Evolutionary conservation across 1,139 yeast species (phyloP), one percentile per base, ranked within the genome.

Genomic region (Geotrichum fermentans): DNA sequence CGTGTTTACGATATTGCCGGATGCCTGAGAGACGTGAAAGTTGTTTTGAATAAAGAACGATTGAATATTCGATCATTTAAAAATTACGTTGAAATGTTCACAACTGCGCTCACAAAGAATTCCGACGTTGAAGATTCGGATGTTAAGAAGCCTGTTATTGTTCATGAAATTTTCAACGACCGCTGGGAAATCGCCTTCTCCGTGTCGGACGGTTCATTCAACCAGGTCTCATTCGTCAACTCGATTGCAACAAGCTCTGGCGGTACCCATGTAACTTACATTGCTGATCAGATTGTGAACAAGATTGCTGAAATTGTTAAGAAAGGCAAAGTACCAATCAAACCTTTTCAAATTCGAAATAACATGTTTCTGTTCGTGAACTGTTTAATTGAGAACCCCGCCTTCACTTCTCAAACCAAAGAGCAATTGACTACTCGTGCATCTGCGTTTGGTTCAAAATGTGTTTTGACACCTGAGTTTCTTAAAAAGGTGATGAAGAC

Each of bases 141-240:
- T 18, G 58, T 62, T 7, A 61, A 60, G 16, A 73, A 78, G 41
- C 83, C 84, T 8, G 78, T 92, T 0, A 76, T 92, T 49, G 83
- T 92, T 21, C 88, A 89, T 63, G 95, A 88, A 65, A 78, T 80
- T 32, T 69, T 89, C 45, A 79, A 76, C 56, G 83, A 80, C 50
- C 77, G 97, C 56, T 94, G 98, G 98, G 99, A 94, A 67, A 69
- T 92, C 53, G 98, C 96, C 0, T 90, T 94, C 71, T 92, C 96
- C 1, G 86, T 89, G 1, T 86, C 97, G 45, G 96, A 90, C 61
- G 94, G 94, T 3, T 54, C 58, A 4, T 94, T 94, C 68, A 87
- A 88, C 58, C 98, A 94, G 65, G 95, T 94, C 38, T 89, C 97
- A 44, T 94, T 94, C 70, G 98, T 92, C 21, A 94, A 94, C 64